Conservation (phyloP, 257 asterid species). For the Solanum appendiculatum region DNA sequence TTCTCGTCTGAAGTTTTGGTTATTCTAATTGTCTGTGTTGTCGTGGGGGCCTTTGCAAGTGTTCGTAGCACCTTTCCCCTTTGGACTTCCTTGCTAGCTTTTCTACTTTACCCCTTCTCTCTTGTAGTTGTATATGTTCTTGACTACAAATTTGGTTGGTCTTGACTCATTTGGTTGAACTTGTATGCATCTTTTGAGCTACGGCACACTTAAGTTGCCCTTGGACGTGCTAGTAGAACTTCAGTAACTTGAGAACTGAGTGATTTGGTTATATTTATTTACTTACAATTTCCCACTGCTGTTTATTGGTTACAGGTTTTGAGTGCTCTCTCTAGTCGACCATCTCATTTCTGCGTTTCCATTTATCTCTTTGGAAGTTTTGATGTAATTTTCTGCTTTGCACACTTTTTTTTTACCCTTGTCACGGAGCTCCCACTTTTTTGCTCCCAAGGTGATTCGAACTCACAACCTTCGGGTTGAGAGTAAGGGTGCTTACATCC, state of each 20-base stretch:
- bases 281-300: not conserved
- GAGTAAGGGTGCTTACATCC: no score
- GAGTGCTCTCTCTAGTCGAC: not conserved
- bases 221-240: not conserved
- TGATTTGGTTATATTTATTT: not conserved
- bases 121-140: constrained; percentile 17
- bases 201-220: not conserved
- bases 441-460: not conserved
- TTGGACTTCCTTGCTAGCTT: constrained; percentile 70
- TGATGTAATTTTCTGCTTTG: not conserved
- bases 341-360: not conserved
- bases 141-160: constrained; percentile 79
- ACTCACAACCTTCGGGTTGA: no score
- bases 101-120: constrained; percentile 46
- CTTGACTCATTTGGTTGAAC: constrained; percentile 14
- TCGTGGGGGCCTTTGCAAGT: constrained; percentile 80
- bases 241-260: not conserved
- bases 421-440: not conserved
- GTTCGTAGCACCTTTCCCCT: constrained; percentile 69
- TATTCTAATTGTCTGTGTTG: constrained; percentile 73
- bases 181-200: not conserved
- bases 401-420: not conserved
- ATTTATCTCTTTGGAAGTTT: not conserved
- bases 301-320: not conserved
- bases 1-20: constrained; percentile 56